Evolutionary conservation across 1,284 basidiomycete genomes (phyloP), one percentile per base, ranked within the genome.

Genomic region (Ustilago bromivora): DNA sequence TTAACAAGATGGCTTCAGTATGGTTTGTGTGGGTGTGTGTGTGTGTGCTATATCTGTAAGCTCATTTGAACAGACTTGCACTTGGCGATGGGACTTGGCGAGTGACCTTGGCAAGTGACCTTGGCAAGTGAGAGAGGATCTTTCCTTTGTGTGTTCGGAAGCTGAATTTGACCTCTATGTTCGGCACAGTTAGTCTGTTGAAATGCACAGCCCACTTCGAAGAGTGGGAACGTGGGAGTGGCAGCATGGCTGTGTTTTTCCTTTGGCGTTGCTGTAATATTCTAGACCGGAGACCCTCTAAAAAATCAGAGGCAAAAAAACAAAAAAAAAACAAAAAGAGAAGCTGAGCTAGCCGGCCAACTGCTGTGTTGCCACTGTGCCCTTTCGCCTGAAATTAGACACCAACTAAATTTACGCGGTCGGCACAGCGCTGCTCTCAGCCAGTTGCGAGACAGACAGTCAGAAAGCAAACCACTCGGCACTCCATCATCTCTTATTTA

Each of bases 1-100:
- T 28, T 28, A 3, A 28, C 23, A 28, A 28, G 23, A 28, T 28
- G 23, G 23, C 23, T 28, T 28, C 23, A 3, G 23, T 28, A 28
- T 28, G 23, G 23, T 28, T 3, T 3, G 23, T 19, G 19, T 19
- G 19, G 19, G 19, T 19, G 19, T 23, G 9, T 38, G 36, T 10
- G 10, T 38, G 36, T 38, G 36, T 38, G 36, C 36, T 46, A 46
- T 19, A 46, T 19, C 43, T 17, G 43, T 19, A 46, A 46, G 23
- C 43, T 46, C 43, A 19, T 19, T 19, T 46, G 6, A 19, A 46
- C n/a, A 46, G n/a, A 46, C n/a, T 8, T 19, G 11, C 17, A 10
- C n/a, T 46, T 46, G 43, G 43, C 43, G 15, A 46, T 46, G 43
- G 23, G n/a, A 46, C 43, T 46, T 46, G 43, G 43, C 43, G n/a